Percentiles rank a stretch among this genome's conserved stretches.
Conservation (phyloP, 805 yeast genomes). For the Monosporozyma solicola region DNA sequence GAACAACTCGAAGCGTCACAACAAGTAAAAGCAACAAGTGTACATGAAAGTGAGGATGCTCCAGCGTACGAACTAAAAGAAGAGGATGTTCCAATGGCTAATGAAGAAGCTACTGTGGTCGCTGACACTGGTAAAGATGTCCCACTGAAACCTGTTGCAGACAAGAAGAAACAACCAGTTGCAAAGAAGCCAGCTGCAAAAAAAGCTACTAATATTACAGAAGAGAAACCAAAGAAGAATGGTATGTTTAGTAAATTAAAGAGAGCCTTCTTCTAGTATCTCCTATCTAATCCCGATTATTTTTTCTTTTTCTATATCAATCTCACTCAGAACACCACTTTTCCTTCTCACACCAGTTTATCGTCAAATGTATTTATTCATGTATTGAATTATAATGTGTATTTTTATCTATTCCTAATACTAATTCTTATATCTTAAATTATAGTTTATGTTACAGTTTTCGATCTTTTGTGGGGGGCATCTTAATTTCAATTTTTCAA, state of each 20-base stretch:
- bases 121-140: not conserved
- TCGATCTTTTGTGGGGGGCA: not conserved
- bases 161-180: not conserved
- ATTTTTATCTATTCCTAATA: not conserved
- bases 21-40: not conserved
- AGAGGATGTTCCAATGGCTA: not conserved
- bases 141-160: not conserved
- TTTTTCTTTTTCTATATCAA: not conserved
- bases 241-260: slow-evolving; percentile 1
- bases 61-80: not conserved
- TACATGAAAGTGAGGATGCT: not conserved
- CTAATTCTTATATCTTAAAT: not conserved
- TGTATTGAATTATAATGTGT: not conserved
- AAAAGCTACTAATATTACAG: not conserved
- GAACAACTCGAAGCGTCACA: not conserved
- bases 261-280: not conserved
- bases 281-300: not conserved
- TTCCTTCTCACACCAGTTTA: not conserved
- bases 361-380: not conserved
- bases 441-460: too few species aligned
- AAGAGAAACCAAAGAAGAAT: not conserved
- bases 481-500: not conserved
- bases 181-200: not conserved
- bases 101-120: not conserved
- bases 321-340: not conserved